These are phyloP conservation scores for Porpolomopsis calyptriformis DNA, from an alignment of 768 basidiomycete genomes.

Conservation along the genomic window DNA sequence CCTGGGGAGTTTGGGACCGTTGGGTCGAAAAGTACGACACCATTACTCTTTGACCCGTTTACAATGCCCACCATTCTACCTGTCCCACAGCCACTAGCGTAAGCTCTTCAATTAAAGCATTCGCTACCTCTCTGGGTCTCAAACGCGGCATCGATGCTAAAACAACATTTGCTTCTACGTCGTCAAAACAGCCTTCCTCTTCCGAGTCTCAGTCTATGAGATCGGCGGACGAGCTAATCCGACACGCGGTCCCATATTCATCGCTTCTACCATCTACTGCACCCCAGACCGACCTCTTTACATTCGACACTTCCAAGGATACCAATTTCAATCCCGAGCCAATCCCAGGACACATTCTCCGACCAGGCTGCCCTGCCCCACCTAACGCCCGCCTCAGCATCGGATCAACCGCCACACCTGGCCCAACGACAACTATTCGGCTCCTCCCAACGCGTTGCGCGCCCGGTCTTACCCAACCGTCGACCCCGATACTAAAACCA, in stretches of 20 bases:
- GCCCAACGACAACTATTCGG: constrained; percentile 42
- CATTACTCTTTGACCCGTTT: constrained; percentile 4
- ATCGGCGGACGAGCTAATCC: constrained; percentile 28
- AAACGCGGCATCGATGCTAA: constrained; percentile 38
- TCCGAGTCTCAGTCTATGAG: constrained; percentile 9
- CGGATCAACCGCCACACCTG: constrained; percentile 36
- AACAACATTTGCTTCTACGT: constrained; percentile 15
- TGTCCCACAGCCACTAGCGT: constrained; percentile 42
- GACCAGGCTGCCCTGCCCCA: constrained; percentile 54
- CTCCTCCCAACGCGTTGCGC: constrained; percentile 29
- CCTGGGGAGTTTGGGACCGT: constrained; percentile 66
- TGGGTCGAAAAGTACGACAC: constrained; percentile 45
- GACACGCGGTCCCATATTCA: constrained; percentile 34
- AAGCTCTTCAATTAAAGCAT: constrained; percentile 60
- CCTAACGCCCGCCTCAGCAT: constrained; percentile 50
- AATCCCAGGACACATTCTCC: constrained; percentile 48
- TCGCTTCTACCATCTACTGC: constrained; percentile 24
- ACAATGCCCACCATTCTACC: constrained; percentile 10
- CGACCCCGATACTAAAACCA: constrained; percentile 56
- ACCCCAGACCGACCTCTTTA: constrained; percentile 41
- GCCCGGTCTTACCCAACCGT: constrained; percentile 9
- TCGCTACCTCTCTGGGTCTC: constrained; percentile 68
- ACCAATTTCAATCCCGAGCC: constrained; percentile 25
- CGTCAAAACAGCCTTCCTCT: constrained; percentile 12
- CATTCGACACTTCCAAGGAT: constrained; percentile 28